Evolutionary conservation across 1,284 basidiomycete genomes (phyloP), one percentile per base, ranked within the genome.

Genomic region (Tilletia setariae): DNA sequence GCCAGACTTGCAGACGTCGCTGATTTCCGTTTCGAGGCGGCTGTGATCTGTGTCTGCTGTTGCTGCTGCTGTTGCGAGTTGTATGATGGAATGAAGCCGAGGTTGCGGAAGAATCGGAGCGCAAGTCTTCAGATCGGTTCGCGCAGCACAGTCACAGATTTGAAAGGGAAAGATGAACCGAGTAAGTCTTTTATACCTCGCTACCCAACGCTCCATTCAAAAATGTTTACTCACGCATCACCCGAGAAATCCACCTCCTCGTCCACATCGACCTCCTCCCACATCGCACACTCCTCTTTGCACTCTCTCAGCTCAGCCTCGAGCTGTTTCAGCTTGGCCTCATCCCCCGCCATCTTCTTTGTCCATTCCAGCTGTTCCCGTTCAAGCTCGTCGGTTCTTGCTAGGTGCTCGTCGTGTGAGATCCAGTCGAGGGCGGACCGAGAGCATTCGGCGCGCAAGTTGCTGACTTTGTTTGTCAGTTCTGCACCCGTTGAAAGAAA

Each of bases 1-100:
- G 49, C 21, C 15, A 23, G 11, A 11, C 15, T 23, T 23, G 49
- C 19, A 1, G 13, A 6, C 25, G 53, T 28, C 9, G 53, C 16
- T 30, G 53, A 15, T 59, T 23, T 30, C 11, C 53, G 15, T 1
- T 30, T 4, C 28, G 53, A 59, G 4, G 23, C 19, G 8, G 53
- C 6, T 30, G 25, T 59, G 53, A 30, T 9, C 1, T 21, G 53
- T 30, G 16, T n/a, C n/a, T n/a, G n/a, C n/a, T n/a, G n/a, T n/a
- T n/a, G n/a, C n/a, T n/a, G n/a, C n/a, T n/a, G n/a, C n/a, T n/a
- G n/a, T n/a, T n/a, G n/a, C n/a, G n/a, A n/a, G 21, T 21, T 15
- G 53, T 59, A 59, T 21, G 23, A 59, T 8, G 53, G 53, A 15
- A 59, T 25, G 53, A 59, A 59, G 53, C 53, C 53, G 23, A 59